A percentile compares a stretch with the other conserved stretches of the same genome.
Conservation (phyloP, 345 rosid species). For the Arabidopsis thaliana region DNA sequence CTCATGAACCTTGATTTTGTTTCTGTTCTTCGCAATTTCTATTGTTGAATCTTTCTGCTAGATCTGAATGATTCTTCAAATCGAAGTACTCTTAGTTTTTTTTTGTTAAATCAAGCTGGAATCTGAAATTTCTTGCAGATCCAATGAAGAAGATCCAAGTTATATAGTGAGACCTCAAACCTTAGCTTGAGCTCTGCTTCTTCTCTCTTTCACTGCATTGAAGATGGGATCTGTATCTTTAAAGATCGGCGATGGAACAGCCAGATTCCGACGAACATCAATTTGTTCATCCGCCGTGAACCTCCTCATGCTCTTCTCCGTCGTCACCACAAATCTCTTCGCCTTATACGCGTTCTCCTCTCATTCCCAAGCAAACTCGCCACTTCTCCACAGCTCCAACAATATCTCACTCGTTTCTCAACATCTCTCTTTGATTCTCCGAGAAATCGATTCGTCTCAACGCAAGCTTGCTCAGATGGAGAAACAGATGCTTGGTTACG, state of each 20-base stretch:
- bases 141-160: slow-evolving; percentile 10
- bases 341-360: slow-evolving; percentile 92
- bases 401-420: slow-evolving; percentile 87
- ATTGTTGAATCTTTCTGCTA: not conserved
- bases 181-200: slow-evolving; percentile 13
- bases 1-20: not conserved
- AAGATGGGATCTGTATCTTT: slow-evolving; percentile 89
- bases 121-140: slow-evolving; percentile 24
- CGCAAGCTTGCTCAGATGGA: slow-evolving; percentile 87
- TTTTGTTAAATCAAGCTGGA: not conserved
- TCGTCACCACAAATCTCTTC: slow-evolving; percentile 85
- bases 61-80: not conserved
- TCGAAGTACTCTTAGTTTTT: not conserved
- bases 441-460: slow-evolving; percentile 87
- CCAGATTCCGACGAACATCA: slow-evolving; percentile 80
- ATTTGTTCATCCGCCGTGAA: slow-evolving; percentile 82
- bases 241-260: slow-evolving; percentile 95
- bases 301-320: slow-evolving; percentile 92
- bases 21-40: not conserved
- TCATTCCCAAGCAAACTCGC: slow-evolving; percentile 41
- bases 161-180: slow-evolving; percentile 11
- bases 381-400: slow-evolving; percentile 43
- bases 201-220: not conserved
- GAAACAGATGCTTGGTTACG: slow-evolving; percentile 84
- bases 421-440: slow-evolving; percentile 77